Percentiles rank a stretch among this genome's conserved stretches.
These are phyloP conservation scores for Cladosporium sp. DNA, from an alignment of 2,329 filamentous ascomycete genomes.

Conservation along the genomic window DNA sequence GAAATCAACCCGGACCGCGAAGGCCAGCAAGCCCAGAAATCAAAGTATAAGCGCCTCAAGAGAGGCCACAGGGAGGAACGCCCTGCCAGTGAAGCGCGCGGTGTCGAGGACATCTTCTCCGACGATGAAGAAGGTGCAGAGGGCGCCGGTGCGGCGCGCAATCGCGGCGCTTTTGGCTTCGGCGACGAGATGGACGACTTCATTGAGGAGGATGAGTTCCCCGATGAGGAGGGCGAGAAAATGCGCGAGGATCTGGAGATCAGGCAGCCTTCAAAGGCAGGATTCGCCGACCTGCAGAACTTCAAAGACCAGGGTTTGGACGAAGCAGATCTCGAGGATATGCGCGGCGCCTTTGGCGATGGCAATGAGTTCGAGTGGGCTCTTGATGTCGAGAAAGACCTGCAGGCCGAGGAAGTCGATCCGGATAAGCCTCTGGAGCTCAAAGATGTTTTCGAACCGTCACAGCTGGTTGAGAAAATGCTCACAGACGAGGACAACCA, in stretches of 20 bases:
- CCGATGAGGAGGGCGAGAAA: conserved; percentile 71
- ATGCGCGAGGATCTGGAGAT: conserved; percentile 84
- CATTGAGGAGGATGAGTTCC: conserved; percentile 91
- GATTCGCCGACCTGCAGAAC: conserved; percentile 65
- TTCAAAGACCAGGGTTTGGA: conserved; percentile 63
- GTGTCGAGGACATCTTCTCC: conserved; percentile 87
- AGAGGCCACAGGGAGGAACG: conserved; percentile 75
- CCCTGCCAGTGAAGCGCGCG: conserved; percentile 56
- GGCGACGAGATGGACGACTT: conserved; percentile 80
- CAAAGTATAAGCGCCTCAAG: conserved; percentile 94
- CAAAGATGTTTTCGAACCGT: conserved; percentile 97
- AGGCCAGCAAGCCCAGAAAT: conserved; percentile 61
- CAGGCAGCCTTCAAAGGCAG: conserved; percentile 67
- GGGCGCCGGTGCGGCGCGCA: conserved; percentile 39
- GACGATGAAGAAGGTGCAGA: conserved; percentile 74
- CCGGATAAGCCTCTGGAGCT: conserved; percentile 83
- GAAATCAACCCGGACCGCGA: conserved; percentile 68
- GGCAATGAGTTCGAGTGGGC: conserved; percentile 96
- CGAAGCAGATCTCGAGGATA: conserved; percentile 88
- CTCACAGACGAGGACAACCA: conserved; percentile 91
- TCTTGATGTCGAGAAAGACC: conserved; percentile 77
- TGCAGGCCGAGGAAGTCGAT: conserved; percentile 67
- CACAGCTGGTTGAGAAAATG: conserved; percentile 86
- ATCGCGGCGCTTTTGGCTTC: conserved; percentile 37
- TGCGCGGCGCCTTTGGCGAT: conserved; percentile 92